Base-by-base conservation (phyloP, 192 early-diverging fungal species). In the Podila verticillata region DNA sequence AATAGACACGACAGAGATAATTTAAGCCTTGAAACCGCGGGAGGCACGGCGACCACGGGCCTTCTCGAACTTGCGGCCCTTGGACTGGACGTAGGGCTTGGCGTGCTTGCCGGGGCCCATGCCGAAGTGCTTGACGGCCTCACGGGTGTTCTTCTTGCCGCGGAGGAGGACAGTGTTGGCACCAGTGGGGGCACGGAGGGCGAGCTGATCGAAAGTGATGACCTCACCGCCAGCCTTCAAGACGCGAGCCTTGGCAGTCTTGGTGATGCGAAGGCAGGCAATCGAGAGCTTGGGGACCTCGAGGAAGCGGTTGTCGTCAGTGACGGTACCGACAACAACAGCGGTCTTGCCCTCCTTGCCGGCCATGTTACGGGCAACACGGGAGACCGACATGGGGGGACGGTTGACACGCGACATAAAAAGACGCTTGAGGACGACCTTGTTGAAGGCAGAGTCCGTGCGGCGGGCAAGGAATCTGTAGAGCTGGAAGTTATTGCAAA, bases 91-190 rank as follows among this genome's bases (percentile, higher is more conserved):
- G 87, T 95, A 98, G 73, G 98, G 98, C 84, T 85, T 85, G 66
- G 72, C 66, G 56, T 84, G 60, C 81, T 81, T 82, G 57, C 81
- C 73, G 32, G 83, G 83, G 51, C 83, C 83, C 77, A 81, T 81
- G 35, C 98, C 98, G 83, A 99, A 99, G 92, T 99, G 98, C 95
- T 97, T 99, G 86, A 96, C 93, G 82, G 97, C 95, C 89, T 99
- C 96, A 82, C 98, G 94, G 74, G 93, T 84, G 87, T 90, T 97
- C 87, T 93, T 94, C 85, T 91, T 88, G 77, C 98, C 98, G 89
- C 97, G 95, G 87, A 99, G 91, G 59, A 99, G 89, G 66, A 99
- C 83, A 74, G 95, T 96, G 88, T 95, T 93, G 85, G 95, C 91
- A 86, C 98, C 98, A 58, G 95, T 95, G 64, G 98, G 98, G 68